phyloP scores from a whole-genome alignment of 805 yeast species.

The Cyberlindnera mrakii region DNA sequence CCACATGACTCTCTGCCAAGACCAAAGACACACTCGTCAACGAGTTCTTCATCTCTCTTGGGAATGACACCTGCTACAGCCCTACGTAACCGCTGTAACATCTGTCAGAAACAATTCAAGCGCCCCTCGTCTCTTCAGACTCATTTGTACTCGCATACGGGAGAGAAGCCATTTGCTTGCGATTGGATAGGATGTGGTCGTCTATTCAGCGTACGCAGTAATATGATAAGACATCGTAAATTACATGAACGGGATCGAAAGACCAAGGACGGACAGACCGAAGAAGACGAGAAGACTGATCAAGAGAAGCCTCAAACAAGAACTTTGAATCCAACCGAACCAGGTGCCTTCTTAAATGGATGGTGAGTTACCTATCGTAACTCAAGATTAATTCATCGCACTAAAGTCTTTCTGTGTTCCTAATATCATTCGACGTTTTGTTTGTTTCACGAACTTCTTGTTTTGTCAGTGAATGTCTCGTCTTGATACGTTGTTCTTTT shows the following conservation, averaged over 20 bases:
- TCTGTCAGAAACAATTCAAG: slow-evolving; percentile 72
- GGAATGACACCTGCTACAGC: slow-evolving; percentile 42
- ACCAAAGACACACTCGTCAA: slow-evolving; percentile 10
- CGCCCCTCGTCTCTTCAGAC: slow-evolving; percentile 79
- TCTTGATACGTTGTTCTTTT: no score
- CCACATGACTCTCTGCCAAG: slow-evolving; percentile 9
- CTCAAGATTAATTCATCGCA: no score
- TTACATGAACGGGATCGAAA: slow-evolving; percentile 41
- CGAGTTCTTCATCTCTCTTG: slow-evolving; percentile 4
- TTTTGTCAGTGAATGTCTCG: no score
- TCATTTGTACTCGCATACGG: slow-evolving; percentile 75
- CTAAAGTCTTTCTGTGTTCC: no score
- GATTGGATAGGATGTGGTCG: slow-evolving; percentile 61
- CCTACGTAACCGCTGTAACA: slow-evolving; percentile 38
- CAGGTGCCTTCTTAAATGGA: no score
- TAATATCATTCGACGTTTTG: no score
- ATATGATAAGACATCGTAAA: slow-evolving; percentile 73
- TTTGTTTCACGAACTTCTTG: no score
- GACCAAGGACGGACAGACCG: background rate
- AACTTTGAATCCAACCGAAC: no score
- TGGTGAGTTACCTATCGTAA: no score
- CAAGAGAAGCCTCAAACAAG: no score
- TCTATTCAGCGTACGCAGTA: slow-evolving; percentile 68
- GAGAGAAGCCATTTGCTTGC: slow-evolving; percentile 70
- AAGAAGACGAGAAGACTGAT: background rate